Base-by-base conservation (phyloP, 345 rosid genomes). In the Noccaea bulbosa region DNA sequence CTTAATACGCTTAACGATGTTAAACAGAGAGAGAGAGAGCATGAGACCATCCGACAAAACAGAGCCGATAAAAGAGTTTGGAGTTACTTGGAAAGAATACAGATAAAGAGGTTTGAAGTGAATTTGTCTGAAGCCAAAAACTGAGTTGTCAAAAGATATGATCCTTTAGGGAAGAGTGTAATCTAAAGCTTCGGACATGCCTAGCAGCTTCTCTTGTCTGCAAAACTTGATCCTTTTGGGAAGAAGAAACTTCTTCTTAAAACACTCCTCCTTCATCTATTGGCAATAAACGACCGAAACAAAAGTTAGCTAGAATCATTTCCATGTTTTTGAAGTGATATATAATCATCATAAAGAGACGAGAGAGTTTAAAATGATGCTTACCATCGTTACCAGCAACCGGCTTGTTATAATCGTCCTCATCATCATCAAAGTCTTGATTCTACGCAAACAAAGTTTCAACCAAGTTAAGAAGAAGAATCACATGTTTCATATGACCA, bases 11-110 rank as follows among this genome's bases (percentile, higher is more conserved):
- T 34, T 62, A 52, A 24, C 37, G 22, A 45, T 63, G n/a, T 44
- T 34, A 33, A 65, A 53, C 75, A 80, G 88, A 71, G 53, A 52
- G 84, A 80, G 88, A 71, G 53, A 52, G 84, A 82, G 49, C 82
- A 84, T 12, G 74, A 81, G 62, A 65, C 66, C 32, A 73, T 78
- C 30, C 52, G 71, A 6, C 35, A 46, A 55, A 74, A 72, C 32
- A 45, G 78, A 49, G 67, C 17, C 7, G 41, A 48, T n/a, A 68
- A 62, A 62, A 27, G 71, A 69, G 7, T 47, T 32, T 45, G 45
- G 57, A 43, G 55, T 69, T 37, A 54, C 81, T 37, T 69, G 81
- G 81, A 56, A 62, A 68, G 78, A 78, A 63, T 57, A 78, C 47
- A 73, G 51, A 73, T 69, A n/a, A n/a, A 24, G 2, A 24, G 27